A percentile compares a stretch with the other conserved stretches of the same genome.
Evolutionary conservation across 1,284 basidiomycete genomes (phyloP).

Genomic region (Neolentinus lepideus): DNA sequence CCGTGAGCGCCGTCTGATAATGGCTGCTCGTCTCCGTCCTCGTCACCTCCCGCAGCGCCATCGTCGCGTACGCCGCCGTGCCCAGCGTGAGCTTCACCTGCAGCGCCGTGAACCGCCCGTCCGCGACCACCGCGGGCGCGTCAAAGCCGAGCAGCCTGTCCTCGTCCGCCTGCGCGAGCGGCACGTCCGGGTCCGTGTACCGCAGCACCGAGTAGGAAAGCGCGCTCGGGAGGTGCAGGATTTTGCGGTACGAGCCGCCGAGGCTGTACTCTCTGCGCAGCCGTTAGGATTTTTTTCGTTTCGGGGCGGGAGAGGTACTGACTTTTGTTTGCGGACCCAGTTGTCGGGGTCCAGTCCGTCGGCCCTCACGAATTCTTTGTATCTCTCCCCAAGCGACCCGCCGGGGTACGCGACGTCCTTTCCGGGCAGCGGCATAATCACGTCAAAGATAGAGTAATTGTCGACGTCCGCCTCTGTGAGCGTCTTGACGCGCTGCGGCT

Average conservation of each 20-base stretch:
- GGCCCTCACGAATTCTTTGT: conserved; percentile 69
- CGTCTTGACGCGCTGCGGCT: conserved; percentile 65
- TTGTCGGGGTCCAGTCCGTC: conserved; percentile 89
- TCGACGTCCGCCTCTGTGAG: conserved; percentile 71
- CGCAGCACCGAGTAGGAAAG: conserved; percentile 76
- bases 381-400: conserved; percentile 76
- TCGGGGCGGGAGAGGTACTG: too few species aligned
- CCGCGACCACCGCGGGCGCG: conserved; percentile 52
- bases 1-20: conserved; percentile 76
- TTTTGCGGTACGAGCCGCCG: conserved; percentile 88
- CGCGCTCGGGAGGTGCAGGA: conserved; percentile 79
- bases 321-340: conserved; percentile 87
- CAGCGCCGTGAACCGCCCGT: conserved; percentile 80
- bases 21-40: conserved; percentile 90
- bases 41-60: conserved; percentile 91
- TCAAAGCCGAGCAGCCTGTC: conserved; percentile 82
- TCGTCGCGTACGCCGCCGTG: conserved; percentile 90
- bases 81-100: conserved; percentile 78
- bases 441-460: conserved; percentile 85
- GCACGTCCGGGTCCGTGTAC: conserved; percentile 91
- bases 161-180: conserved; percentile 92
- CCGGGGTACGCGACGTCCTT: conserved; percentile 88
- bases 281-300: too few species aligned
- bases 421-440: conserved; percentile 93
- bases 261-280: conserved; percentile 79